Evolutionary conservation across 768 basidiomycete species (phyloP).

Genomic region (Mycena galopus): DNA sequence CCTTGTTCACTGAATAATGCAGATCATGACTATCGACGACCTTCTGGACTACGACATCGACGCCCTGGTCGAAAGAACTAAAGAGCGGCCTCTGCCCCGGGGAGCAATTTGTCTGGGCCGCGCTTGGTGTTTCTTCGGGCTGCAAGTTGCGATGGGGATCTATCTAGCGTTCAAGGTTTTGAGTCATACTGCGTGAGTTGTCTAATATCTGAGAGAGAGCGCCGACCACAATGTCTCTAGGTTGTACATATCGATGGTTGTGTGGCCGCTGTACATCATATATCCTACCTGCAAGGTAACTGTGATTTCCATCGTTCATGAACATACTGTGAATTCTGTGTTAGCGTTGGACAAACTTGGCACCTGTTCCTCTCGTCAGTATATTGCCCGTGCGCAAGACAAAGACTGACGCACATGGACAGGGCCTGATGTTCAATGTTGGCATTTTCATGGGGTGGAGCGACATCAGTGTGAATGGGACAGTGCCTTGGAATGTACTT

Average conservation of each 20-base stretch:
- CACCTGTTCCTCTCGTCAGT: conserved; percentile 47
- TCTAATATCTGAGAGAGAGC: not conserved
- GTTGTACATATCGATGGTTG: conserved; percentile 41
- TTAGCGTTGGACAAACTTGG: conserved; percentile 48
- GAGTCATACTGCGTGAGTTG: conserved; percentile 39
- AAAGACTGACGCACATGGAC: not conserved
- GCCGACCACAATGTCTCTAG: conserved; percentile 25
- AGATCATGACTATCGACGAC: conserved; percentile 50
- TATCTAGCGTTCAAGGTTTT: conserved; percentile 37
- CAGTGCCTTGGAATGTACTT: conserved; percentile 43
- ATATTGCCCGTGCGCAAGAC: not conserved
- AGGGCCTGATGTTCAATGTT: conserved; percentile 50
- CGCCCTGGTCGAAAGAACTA: conserved; percentile 45
- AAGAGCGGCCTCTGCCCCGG: conserved; percentile 43
- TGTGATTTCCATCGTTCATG: not conserved
- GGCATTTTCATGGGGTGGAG: conserved; percentile 51
- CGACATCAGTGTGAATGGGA: conserved; percentile 40
- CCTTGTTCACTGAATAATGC: not conserved
- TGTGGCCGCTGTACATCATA: conserved; percentile 48
- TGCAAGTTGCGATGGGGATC: conserved; percentile 42
- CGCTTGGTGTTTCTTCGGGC: conserved; percentile 46
- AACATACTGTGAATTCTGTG: not conserved
- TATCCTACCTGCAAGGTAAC: conserved; percentile 51
- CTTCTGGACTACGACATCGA: conserved; percentile 46
- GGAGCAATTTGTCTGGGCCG: conserved; percentile 43